Evolutionary conservation across 1,139 yeast genomes (phyloP).

Genomic region (Lodderomyces orthopsilosis): DNA sequence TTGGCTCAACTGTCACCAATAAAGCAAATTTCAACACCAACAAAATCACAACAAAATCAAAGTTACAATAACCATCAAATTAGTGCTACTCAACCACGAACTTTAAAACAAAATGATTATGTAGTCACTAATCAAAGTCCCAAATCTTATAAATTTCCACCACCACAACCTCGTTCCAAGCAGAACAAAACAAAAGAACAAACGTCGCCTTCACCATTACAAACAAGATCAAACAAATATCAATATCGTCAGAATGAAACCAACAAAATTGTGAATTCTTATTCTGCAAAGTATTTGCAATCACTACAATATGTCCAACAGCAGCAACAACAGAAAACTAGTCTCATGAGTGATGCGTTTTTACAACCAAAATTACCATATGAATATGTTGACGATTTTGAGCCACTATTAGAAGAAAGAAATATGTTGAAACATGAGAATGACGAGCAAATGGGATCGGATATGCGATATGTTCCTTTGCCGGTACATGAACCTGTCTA

Average conservation of each 20-base stretch:
- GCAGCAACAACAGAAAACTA: conserved; percentile 8
- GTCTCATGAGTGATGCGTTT: background rate
- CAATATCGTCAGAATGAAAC: conserved; percentile 4
- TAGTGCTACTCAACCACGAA: conserved; percentile 10
- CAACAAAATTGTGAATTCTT: conserved; percentile 24
- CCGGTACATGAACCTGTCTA: conserved; percentile 39
- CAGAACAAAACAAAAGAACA: background rate
- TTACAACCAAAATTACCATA: conserved; percentile 13
- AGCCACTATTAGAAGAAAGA: conserved; percentile 25
- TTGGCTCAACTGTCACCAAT: conserved; percentile 13
- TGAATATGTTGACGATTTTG: conserved; percentile 43
- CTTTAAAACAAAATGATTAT: conserved; percentile 29
- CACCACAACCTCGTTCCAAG: conserved; percentile 12
- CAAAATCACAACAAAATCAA: conserved; percentile 7
- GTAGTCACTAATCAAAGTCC: conserved; percentile 41
- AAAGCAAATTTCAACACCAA: conserved; percentile 11
- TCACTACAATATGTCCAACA: conserved; percentile 20
- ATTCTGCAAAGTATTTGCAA: conserved; percentile 46
- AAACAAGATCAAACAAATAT: conserved; percentile 18
- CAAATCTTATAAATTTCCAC: conserved; percentile 50
- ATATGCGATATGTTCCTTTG: conserved; percentile 37
- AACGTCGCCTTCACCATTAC: conserved; percentile 24
- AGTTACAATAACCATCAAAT: background rate
- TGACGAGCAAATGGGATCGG: conserved; percentile 5
- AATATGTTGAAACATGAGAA: background rate